Base-by-base conservation (phyloP, 306 rosid species). In the Prunus kanzakura region DNA sequence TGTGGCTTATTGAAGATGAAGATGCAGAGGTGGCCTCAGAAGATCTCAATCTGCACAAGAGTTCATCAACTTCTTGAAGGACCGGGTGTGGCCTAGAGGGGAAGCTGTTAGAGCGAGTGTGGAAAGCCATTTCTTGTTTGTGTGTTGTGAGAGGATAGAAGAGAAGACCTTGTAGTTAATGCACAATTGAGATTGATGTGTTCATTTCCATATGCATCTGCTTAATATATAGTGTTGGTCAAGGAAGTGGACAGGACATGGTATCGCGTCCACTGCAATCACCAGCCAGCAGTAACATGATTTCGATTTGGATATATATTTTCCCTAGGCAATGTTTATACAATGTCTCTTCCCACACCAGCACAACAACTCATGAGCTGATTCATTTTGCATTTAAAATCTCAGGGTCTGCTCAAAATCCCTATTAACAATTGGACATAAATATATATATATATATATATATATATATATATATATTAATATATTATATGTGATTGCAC, bases 51-150 rank as follows among this genome's bases (percentile, higher is more conserved):
- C 76, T 76, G 72, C 78, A 55, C 52, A 74, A 64, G 22, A 47
- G 86, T 18, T 51, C 67, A 0, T 79, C 66, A 13, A 69, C 71
- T 52, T 84, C 54, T 15, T 58, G 47, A 64, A 76, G 2, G 11
- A 84, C 16, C 1, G 84, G 87, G 25, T 80, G 87, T 45, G 57
- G 69, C 82, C 57, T 60, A 1, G 84, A 67, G 47, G 87, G 87
- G 47, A 80, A 67, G 58, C 87, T 84, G 71, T 76, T 76, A 0
- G 82, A 84, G 8, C 77, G 77, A 64, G 52, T 47, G 46, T 84
- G 77, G 54, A 30, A 62, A 62, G 71, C 55, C 67, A 54, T 76
- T 69, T 75, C 32, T 50, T 64, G 27, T 14, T 52, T 32, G 75
- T 54, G 30, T n/a, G n/a, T 55, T 71, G 32, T 2, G 4, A 71